Conservation (phyloP, 805 yeast genomes). For the Saccharomycopsis selenospora region DNA sequence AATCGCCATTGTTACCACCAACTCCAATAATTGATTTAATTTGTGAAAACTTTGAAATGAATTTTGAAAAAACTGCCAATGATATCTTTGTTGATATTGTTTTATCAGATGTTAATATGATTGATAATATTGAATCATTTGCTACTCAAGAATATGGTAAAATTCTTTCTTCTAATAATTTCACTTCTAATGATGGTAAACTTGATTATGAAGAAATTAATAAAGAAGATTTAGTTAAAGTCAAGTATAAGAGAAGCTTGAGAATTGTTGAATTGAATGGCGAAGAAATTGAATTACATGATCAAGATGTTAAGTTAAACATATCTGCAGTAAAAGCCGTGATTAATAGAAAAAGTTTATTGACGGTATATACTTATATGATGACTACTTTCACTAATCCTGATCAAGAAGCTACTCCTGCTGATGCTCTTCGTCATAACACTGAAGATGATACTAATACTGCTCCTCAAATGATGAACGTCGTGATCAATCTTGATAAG, state of each 20-base stretch:
- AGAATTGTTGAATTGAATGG: constrained; percentile 50
- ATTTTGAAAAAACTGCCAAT: constrained; percentile 49
- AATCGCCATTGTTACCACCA: constrained; percentile 51
- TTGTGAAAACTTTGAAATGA: constrained; percentile 56
- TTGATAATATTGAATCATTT: constrained; percentile 65
- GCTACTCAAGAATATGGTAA: constrained; percentile 58
- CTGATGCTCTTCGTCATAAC: constrained; percentile 65
- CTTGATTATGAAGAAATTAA: constrained; percentile 24
- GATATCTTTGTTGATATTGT: constrained; percentile 61
- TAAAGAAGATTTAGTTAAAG: constrained; percentile 46
- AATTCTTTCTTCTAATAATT: constrained; percentile 58
- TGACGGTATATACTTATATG: constrained; percentile 73
- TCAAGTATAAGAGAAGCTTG: constrained; percentile 52
- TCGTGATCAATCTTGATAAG: constrained; percentile 62
- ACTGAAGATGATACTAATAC: constrained; percentile 46
- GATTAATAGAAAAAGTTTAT: constrained; percentile 66
- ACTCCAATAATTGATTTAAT: constrained; percentile 65
- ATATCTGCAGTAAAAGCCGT: constrained; percentile 75
- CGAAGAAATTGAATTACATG: constrained; percentile 55
- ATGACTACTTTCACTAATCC: constrained; percentile 87
- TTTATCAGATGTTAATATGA: constrained; percentile 58
- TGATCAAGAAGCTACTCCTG: constrained; percentile 56
- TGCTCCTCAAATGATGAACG: constrained; percentile 69
- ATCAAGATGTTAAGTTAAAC: constrained; percentile 64
- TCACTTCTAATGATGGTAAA: constrained; percentile 33